phyloP scores from a whole-genome alignment of 1,284 basidiomycete species.

The Stereum hirsutum region DNA sequence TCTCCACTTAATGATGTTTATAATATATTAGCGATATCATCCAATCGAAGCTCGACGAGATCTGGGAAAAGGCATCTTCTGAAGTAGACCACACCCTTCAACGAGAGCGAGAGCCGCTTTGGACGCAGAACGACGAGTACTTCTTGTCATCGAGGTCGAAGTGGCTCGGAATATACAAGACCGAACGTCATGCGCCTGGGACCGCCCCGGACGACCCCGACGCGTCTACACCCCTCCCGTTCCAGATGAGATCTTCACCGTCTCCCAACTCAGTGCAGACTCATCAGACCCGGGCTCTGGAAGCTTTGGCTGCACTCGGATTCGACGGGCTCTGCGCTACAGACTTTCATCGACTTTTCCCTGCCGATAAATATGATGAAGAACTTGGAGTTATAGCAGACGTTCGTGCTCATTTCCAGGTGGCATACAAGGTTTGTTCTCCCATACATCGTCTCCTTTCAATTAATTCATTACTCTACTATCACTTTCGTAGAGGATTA shows the following conservation, averaged over 20 bases:
- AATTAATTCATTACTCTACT: not conserved
- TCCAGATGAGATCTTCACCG: not conserved
- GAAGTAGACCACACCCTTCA: not conserved
- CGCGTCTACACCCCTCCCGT: not conserved
- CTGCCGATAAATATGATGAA: constrained; percentile 31
- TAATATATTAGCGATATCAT: too few relatives aligned
- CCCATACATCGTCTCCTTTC: not conserved
- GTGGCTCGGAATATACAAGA: constrained; percentile 26
- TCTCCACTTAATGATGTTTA: too few relatives aligned
- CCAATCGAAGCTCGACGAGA: too few relatives aligned
- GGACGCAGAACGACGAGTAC: constrained; percentile 30
- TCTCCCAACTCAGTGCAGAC: constrained; percentile 10
- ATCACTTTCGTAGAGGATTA: not conserved
- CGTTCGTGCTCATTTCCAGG: constrained; percentile 40
- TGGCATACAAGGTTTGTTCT: constrained; percentile 30
- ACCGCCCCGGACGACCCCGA: too few relatives aligned
- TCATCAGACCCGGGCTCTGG: constrained; percentile 17
- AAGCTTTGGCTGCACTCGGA: constrained; percentile 24
- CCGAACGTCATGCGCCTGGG: constrained; percentile 12
- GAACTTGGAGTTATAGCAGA: constrained; percentile 41
- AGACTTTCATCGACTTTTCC: constrained; percentile 29
- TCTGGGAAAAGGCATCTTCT: too few relatives aligned
- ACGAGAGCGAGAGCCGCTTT: not conserved
- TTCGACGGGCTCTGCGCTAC: constrained; percentile 20
- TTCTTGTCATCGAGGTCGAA: constrained; percentile 21